Evolutionary conservation across 2,329 filamentous ascomycete species (phyloP).

Genomic region (Botrytis sinoallii): DNA sequence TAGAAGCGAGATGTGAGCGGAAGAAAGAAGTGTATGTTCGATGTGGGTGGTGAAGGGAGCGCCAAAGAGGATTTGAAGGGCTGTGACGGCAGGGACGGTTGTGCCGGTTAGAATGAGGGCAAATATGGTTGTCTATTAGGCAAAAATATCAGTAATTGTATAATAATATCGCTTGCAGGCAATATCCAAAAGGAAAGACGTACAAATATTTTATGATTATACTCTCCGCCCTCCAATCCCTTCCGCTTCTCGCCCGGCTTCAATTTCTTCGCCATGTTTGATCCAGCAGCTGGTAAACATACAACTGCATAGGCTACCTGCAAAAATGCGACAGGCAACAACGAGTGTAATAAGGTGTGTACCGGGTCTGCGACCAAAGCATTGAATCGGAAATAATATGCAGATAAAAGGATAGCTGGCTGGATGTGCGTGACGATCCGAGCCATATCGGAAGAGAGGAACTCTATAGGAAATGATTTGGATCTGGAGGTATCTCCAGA

Average conservation of each 20-base stretch:
- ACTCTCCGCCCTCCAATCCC: constrained; percentile 29
- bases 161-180: not conserved
- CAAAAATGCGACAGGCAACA: constrained; percentile 60
- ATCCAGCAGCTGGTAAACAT: constrained; percentile 62
- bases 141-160: not conserved
- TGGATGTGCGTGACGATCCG: constrained; percentile 63
- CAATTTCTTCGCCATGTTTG: constrained; percentile 46
- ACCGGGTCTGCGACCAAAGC: constrained; percentile 69
- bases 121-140: constrained; percentile 49
- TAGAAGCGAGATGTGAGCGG: constrained; percentile 77
- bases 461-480: constrained; percentile 34
- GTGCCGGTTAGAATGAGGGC: constrained; percentile 55
- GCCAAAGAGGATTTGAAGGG: constrained; percentile 76
- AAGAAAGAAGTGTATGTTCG: constrained; percentile 73
- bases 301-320: constrained; percentile 62
- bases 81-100: constrained; percentile 52
- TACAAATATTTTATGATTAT: constrained; percentile 24
- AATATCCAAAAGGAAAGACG: not conserved
- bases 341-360: constrained; percentile 55
- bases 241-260: constrained; percentile 56
- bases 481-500: constrained; percentile 9
- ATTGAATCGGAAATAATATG: constrained; percentile 62
- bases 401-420: constrained; percentile 61
- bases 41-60: constrained; percentile 83
- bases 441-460: constrained; percentile 40